phyloP scores from a whole-genome alignment of 768 basidiomycete species.

The Leccinum obscurum region DNA sequence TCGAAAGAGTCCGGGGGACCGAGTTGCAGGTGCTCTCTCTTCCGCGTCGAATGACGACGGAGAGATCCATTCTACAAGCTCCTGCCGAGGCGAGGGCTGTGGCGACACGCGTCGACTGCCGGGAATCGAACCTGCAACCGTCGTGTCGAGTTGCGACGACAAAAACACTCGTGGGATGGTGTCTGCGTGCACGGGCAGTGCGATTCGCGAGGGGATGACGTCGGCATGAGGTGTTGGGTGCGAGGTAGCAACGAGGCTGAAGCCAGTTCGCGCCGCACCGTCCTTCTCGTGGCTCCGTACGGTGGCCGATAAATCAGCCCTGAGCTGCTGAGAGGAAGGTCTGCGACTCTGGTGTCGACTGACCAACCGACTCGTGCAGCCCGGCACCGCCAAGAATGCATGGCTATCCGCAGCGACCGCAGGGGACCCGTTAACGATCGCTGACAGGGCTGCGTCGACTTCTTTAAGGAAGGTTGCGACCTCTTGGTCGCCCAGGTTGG shows the following conservation, averaged over 20 bases:
- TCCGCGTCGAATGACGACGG: conserved; percentile 24
- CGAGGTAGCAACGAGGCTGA: conserved; percentile 34
- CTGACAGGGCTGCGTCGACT: conserved; percentile 31
- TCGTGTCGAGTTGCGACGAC: conserved; percentile 19
- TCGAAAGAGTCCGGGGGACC: conserved; percentile 24
- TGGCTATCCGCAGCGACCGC: conserved; percentile 33
- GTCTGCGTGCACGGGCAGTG: conserved; percentile 26
- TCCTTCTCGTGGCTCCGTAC: conserved; percentile 29
- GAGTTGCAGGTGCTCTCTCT: conserved; percentile 13
- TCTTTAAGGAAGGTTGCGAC: conserved; percentile 34
- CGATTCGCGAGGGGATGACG: conserved; percentile 24
- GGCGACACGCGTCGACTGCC: conserved; percentile 28
- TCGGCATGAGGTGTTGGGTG: conserved; percentile 25
- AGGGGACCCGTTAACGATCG: conserved; percentile 25
- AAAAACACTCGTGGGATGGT: conserved; percentile 20
- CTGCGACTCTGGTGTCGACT: conserved; percentile 32
- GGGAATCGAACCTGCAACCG: conserved; percentile 11
- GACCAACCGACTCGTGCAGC: conserved; percentile 23
- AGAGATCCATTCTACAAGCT: conserved; percentile 24
- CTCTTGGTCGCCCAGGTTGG: conserved; percentile 31
- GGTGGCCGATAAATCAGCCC: conserved; percentile 32
- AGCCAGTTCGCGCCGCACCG: conserved; percentile 25
- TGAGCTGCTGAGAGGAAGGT: conserved; percentile 32
- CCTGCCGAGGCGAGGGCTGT: conserved; percentile 32
- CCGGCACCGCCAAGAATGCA: conserved; percentile 31